Evolutionary conservation across 306 rosid genomes (phyloP), one percentile per base, ranked within the genome.

Genomic region (Glycine tomentella): DNA sequence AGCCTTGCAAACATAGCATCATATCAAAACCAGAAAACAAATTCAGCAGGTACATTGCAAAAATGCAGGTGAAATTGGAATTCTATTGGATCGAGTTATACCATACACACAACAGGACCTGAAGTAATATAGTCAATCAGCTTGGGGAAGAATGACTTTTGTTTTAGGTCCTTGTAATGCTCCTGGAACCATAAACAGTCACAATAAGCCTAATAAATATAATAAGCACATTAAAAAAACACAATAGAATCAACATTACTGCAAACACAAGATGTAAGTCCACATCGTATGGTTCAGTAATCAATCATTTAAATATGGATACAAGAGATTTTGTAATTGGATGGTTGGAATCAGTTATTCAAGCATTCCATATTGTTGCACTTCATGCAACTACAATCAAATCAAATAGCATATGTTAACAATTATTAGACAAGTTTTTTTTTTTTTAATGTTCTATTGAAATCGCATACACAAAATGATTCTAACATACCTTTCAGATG

Each of bases 91-190:
- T n/a, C 53, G 75, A 82, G 73, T 50, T 74, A 67, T 92, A 96
- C 98, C 99, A 96, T 96, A 76, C 88, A 92, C 81, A 96, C 98
- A 78, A 96, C 99, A 0, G 99, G 99, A 56, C 99, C 99, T 6
- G 98, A 96, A 78, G 97, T 89, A 79, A 96, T 96, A 68, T 95
- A 95, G 65, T 89, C 90, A n/a, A 88, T 92, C 86, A 95, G 70
- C 82, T 81, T 83, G 20, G 99, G 93, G 87, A 96, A 96, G 87
- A 96, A 96, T 0, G 97, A 75, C 86, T 91, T 96, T 9, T 84
- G 87, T 46, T 88, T 96, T 40, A 96, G 93, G 80, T 96, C 98
- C 87, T 93, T 92, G 76, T 96, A 96, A 84, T 93, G 99, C 84
- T 96, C 98, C 99, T 96, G 84, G 53, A 88, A 52, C 75, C 81